Evolutionary conservation across 257 asterid species (phyloP), one percentile per base, ranked within the genome.

Genomic region (Gardenia jasminoides): DNA sequence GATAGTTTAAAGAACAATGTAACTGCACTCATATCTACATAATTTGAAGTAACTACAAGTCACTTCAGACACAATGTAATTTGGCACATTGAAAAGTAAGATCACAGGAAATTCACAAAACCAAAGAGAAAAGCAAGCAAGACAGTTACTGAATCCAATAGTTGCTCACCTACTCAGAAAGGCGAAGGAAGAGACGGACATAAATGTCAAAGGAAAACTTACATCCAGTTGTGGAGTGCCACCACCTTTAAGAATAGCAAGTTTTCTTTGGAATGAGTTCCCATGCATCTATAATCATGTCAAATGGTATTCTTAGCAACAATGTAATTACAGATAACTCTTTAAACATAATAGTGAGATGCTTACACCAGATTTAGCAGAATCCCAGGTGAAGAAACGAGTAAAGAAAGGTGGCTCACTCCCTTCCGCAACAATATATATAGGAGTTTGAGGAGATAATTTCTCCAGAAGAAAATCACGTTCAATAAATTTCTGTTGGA

Each of bases 331-430:
- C 20, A 48, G 48, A 47, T 48, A 31, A 20, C 50, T 24, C 47
- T 58, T 28, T 48, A 74, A 69, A 76, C 62, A 26, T 73, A 41
- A 61, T 41, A 79, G 80, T 56, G 67, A 78, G 50, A 76, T 84
- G 85, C 99, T 91, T 84, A 94, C 99, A 22, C 88, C 84, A 83
- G 93, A 88, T 89, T 89, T 92, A 41, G 88, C 69, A 33, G 95
- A 88, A 88, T 93, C 98, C 99, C 99, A 96, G 69, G 90, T 83
- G 89, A 93, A 96, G 80, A 93, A 94, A 67, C 97, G 96, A 79
- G 99, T 93, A 74, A 96, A 96, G 78, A 92, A 94, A 31, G 92
- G 67, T 7, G 98, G 98, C 82, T 96, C 99, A 58, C 91, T 90
- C 80, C 97, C 98, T 88, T 96, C 99, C 86, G 82, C 89, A 70